Conservation (phyloP, 2,329 filamentous ascomycete genomes). For the Cadophora sp. region DNA sequence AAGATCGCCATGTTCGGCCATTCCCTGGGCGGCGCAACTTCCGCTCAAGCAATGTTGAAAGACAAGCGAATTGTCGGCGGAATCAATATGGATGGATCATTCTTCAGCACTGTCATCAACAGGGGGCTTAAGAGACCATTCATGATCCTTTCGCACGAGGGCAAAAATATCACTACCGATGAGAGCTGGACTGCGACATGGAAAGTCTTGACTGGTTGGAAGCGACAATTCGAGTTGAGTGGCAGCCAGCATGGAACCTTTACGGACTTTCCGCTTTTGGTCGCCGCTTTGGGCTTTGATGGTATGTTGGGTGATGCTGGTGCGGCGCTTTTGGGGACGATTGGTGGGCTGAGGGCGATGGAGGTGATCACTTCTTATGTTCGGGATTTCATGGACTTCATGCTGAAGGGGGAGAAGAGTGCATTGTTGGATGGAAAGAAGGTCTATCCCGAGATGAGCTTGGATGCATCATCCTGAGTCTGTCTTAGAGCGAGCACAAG, state of each 20-base stretch:
- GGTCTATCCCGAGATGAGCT: slow-evolving; percentile 35
- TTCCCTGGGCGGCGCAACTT: slow-evolving; percentile 45
- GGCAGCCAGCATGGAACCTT: slow-evolving; percentile 44
- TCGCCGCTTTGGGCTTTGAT: slow-evolving; percentile 29
- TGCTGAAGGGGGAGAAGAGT: slow-evolving; percentile 33
- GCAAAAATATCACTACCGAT: slow-evolving; percentile 39
- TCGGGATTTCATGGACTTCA: slow-evolving; percentile 42
- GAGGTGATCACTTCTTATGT: slow-evolving; percentile 43
- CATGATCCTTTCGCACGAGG: slow-evolving; percentile 42
- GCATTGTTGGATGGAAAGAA: slow-evolving; percentile 23
- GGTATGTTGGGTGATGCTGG: slow-evolving; percentile 16
- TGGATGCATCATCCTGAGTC: slow-evolving; percentile 16
- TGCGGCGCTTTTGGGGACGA: slow-evolving; percentile 38
- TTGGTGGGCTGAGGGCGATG: slow-evolving; percentile 41
- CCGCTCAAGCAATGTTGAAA: slow-evolving; percentile 42
- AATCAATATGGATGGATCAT: slow-evolving; percentile 48
- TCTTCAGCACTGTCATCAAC: slow-evolving; percentile 41
- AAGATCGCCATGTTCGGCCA: slow-evolving; percentile 44
- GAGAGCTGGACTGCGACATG: slow-evolving; percentile 42
- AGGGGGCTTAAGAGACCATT: slow-evolving; percentile 43
- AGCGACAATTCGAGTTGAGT: slow-evolving; percentile 41
- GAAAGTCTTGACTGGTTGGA: slow-evolving; percentile 40
- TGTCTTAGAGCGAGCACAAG: background rate
- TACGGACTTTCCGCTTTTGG: slow-evolving; percentile 40
- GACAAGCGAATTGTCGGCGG: slow-evolving; percentile 46